A percentile compares a stretch with the other conserved stretches of the same genome.
Evolutionary conservation across 2,329 filamentous ascomycete genomes (phyloP).

Genomic region (Trichoderma citrinoviride): DNA sequence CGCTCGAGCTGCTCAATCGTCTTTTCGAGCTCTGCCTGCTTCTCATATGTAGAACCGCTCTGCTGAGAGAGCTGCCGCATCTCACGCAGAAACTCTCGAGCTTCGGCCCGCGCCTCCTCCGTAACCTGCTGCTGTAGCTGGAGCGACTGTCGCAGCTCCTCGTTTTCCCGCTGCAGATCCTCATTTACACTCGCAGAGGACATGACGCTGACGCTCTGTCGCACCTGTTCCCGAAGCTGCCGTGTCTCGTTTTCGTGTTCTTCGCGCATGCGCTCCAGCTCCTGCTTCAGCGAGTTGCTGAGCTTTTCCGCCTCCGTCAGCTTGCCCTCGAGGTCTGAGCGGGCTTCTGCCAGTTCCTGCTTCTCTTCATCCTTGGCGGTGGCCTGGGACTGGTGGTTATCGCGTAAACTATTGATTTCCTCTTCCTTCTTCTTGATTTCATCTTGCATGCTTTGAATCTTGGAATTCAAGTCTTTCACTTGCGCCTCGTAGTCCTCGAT

Average conservation of each 20-base stretch:
- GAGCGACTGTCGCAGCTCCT: slow-evolving; percentile 62
- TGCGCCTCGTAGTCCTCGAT: slow-evolving; percentile 79
- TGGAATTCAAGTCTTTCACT: slow-evolving; percentile 70
- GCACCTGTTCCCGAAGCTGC: slow-evolving; percentile 59
- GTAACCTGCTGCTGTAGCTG: slow-evolving; percentile 77
- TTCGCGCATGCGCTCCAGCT: slow-evolving; percentile 70
- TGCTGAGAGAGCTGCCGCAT: slow-evolving; percentile 85
- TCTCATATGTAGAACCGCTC: slow-evolving; percentile 74
- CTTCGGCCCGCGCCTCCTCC: slow-evolving; percentile 81
- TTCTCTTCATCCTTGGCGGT: slow-evolving; percentile 60
- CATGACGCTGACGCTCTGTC: slow-evolving; percentile 32
- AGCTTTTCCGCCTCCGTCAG: slow-evolving; percentile 70
- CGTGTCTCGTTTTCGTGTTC: slow-evolving; percentile 64
- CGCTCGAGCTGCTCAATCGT: slow-evolving; percentile 74
- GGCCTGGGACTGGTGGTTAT: slow-evolving; percentile 55
- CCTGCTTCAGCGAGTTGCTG: slow-evolving; percentile 75
- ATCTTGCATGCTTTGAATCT: slow-evolving; percentile 68
- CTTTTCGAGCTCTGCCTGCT: slow-evolving; percentile 73
- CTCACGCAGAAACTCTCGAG: slow-evolving; percentile 77
- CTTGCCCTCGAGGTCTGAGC: slow-evolving; percentile 67
- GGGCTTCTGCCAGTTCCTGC: slow-evolving; percentile 67
- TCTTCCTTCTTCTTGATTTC: slow-evolving; percentile 68
- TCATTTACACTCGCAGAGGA: slow-evolving; percentile 41
- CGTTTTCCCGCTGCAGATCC: slow-evolving; percentile 66
- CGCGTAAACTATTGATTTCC: slow-evolving; percentile 59